Evolutionary conservation across 2,329 filamentous ascomycete species (phyloP).

Genomic region (Parastagonospora nodorum): DNA sequence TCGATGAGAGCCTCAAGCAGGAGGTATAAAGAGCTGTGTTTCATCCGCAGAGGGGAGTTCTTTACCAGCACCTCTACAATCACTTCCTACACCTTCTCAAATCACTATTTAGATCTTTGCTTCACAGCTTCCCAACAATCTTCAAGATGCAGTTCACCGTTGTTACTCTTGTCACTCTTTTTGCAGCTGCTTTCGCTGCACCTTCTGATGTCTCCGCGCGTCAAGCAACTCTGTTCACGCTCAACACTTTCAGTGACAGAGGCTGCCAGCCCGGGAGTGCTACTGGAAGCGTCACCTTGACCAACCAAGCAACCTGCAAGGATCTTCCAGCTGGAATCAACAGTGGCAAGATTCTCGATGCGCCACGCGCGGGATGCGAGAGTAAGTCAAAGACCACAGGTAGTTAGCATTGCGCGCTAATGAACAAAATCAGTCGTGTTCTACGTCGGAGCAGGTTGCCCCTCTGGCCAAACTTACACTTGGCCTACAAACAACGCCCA

Average conservation of each 20-base stretch:
- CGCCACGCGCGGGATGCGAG: slow-evolving; percentile 1
- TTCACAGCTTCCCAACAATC: not conserved
- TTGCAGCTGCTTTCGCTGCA: not conserved
- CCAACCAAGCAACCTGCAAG: not conserved
- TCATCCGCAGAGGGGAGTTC: too few species aligned
- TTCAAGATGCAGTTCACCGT: slow-evolving; percentile 5
- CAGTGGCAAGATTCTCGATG: not conserved
- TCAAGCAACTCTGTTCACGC: slow-evolving; percentile 2
- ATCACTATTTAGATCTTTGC: too few species aligned
- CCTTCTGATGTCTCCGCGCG: slow-evolving; percentile 1
- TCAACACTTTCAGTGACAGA: not conserved
- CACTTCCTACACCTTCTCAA: not conserved
- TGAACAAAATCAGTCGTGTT: not conserved
- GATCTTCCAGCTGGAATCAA: slow-evolving; percentile 1
- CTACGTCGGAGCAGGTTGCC: slow-evolving; percentile 3
- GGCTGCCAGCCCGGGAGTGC: slow-evolving; percentile 2
- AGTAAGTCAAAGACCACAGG: slow-evolving; percentile 4
- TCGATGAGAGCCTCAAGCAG: not conserved
- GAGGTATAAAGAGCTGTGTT: not conserved
- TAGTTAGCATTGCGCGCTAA: not conserved
- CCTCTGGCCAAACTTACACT: not conserved
- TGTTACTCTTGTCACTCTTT: not conserved
- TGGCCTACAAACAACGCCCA: slow-evolving; percentile 1
- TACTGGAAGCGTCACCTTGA: not conserved
- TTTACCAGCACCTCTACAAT: not conserved